Base-by-base conservation (phyloP, 2,329 filamentous ascomycete genomes). In the Pseudocercospora fuligena region DNA sequence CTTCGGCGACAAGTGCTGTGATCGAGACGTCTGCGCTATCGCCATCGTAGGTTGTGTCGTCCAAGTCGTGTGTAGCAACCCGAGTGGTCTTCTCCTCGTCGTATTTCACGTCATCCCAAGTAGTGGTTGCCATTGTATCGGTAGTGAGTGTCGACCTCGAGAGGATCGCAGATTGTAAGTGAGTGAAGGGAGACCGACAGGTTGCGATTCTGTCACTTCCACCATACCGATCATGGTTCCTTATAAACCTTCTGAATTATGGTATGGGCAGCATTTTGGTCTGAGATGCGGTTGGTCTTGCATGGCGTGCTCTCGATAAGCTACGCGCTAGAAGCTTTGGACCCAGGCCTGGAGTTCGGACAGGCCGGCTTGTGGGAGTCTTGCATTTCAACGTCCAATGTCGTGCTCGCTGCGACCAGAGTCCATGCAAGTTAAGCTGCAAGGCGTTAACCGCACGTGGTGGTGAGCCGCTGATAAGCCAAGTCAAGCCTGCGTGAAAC, bases 1-100 rank as follows among this genome's bases (percentile, higher is more conserved):
- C 82, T 78, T 74, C 72, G 4, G 54, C 23, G 23, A 74, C 69
- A 11, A 75, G 71, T 14, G 68, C 73, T 14, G 64, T 69, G 69
- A 75, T 72, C 46, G 67, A 67, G 65, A 70, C 66, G 36, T 69
- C 66, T 2, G 72, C 66, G 63, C 65, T 71, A 47, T 57, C 60
- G 25, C 46, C 64, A 60, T 73, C 70, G 54, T 66, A 69, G 61
- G 62, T 58, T 14, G 61, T 53, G 2, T 36, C 54, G 12, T 60
- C 61, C 31, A 60, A 61, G 29, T 59, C 62, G 43, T 61, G 33
- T 25, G 57, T 57, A 19, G 60, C 60, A 16, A 66, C 54, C 8
- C 57, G 47, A 16, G 64, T 25, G 16, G 51, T 31, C 59, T 65
- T 66, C 11, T 61, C 33, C 6, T 61, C 51, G 25, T 61, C 63